These are phyloP conservation scores for Starmerella kuoi DNA, from an alignment of 805 yeast genomes.

Conservation along the genomic window DNA sequence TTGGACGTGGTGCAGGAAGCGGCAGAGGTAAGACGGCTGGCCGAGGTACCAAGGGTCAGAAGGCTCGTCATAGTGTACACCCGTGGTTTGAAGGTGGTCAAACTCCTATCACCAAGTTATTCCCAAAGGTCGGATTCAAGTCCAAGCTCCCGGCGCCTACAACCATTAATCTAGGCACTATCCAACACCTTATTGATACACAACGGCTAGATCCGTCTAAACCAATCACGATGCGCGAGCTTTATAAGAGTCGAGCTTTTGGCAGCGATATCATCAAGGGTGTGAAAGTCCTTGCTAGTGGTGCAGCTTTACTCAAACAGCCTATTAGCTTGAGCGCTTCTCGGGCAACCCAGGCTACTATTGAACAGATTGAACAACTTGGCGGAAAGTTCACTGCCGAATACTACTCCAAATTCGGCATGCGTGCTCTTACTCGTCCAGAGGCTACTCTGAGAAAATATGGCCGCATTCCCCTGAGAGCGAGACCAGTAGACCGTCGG, in stretches of 20 bases:
- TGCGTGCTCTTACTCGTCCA: conserved; percentile 68
- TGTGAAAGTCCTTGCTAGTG: conserved; percentile 66
- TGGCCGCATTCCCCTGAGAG: conserved; percentile 71
- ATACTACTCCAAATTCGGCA: conserved; percentile 54
- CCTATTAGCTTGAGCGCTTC: conserved; percentile 73
- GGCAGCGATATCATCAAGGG: conserved; percentile 48
- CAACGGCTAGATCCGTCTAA: conserved; percentile 46
- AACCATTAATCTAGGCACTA: conserved; percentile 53
- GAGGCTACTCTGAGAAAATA: conserved; percentile 51
- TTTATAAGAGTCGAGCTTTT: conserved; percentile 63
- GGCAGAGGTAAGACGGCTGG: conserved; percentile 85
- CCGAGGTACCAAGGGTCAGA: conserved; percentile 97
- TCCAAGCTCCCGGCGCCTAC: conserved; percentile 25
- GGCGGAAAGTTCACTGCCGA: conserved; percentile 68
- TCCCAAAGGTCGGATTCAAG: conserved; percentile 82
- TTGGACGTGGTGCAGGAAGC: conserved; percentile 94
- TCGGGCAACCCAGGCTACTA: conserved; percentile 64
- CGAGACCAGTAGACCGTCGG: conserved; percentile 75
- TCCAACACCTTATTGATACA: conserved; percentile 56
- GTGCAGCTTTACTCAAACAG: conserved; percentile 34
- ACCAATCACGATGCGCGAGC: conserved; percentile 57
- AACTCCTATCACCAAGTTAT: conserved; percentile 72
- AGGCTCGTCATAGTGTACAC: conserved; percentile 83
- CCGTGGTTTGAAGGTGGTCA: conserved; percentile 99
- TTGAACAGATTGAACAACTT: conserved; percentile 52